Evolutionary conservation across 2,329 filamentous ascomycete species (phyloP).

Genomic region (Juglanconis sp.): DNA sequence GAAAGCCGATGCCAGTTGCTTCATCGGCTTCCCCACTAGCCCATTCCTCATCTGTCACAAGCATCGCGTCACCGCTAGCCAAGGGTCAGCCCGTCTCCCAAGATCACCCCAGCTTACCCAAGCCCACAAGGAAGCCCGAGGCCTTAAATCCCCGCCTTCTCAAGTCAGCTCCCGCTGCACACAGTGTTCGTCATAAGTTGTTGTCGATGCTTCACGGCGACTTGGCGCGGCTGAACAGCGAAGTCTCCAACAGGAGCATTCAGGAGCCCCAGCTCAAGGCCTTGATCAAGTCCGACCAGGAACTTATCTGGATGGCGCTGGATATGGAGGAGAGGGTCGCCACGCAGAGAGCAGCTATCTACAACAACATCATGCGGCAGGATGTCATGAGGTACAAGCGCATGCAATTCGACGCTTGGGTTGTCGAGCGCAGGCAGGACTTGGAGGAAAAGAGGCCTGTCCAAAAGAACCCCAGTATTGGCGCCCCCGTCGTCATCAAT

Average conservation of each 20-base stretch:
- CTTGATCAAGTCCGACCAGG: constrained; percentile 61
- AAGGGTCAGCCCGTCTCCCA: constrained; percentile 5
- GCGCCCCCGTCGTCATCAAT: constrained; percentile 51
- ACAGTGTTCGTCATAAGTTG: constrained; percentile 54
- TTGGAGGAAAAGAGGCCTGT: constrained; percentile 29
- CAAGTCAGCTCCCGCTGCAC: constrained; percentile 52
- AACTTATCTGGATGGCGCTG: constrained; percentile 65
- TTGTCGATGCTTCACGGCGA: constrained; percentile 64
- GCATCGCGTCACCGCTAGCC: background rate
- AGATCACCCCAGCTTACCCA: constrained; percentile 2
- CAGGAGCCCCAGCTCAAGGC: constrained; percentile 42
- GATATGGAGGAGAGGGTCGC: constrained; percentile 79
- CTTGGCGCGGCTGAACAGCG: constrained; percentile 64
- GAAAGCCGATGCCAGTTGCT: background rate
- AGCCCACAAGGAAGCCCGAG: constrained; percentile 40
- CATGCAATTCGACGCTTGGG: constrained; percentile 72
- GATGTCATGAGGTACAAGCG: constrained; percentile 72
- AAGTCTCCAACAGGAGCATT: constrained; percentile 51
- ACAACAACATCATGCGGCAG: constrained; percentile 80
- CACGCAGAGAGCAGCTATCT: constrained; percentile 64
- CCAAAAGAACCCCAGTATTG: constrained; percentile 30
- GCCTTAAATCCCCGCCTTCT: constrained; percentile 66
- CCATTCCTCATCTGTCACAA: background rate
- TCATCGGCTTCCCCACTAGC: background rate
- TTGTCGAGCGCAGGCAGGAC: constrained; percentile 51